phyloP scores from a whole-genome alignment of 2,329 filamentous ascomycete species.

The Parastagonospora nodorum region DNA sequence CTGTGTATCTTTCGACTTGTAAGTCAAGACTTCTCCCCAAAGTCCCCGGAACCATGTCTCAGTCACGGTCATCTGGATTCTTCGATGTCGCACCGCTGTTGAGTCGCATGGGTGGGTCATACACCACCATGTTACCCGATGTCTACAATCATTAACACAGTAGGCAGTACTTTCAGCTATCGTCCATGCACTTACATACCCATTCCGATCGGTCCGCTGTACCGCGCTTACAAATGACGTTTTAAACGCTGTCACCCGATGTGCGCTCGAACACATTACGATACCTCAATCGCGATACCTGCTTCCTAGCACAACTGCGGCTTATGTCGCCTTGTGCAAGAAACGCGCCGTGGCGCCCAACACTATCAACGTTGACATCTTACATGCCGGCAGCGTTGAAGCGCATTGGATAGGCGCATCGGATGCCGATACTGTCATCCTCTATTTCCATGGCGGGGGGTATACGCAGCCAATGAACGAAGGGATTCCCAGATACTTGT shows the following conservation, averaged over 20 bases:
- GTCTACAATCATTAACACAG: not conserved
- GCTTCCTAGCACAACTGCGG: conserved; percentile 14
- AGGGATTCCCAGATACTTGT: conserved; percentile 14
- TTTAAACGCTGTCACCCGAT: conserved; percentile 20
- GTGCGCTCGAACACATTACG: conserved; percentile 18
- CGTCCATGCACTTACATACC: conserved; percentile 20
- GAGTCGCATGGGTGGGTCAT: conserved; percentile 1
- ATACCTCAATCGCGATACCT: conserved; percentile 27
- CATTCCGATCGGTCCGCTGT: conserved; percentile 17
- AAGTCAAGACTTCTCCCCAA: too few species aligned
- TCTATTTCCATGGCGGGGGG: conserved; percentile 31
- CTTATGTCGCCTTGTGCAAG: conserved; percentile 23
- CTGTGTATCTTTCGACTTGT: too few species aligned
- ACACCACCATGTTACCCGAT: not conserved
- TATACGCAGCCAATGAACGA: conserved; percentile 21
- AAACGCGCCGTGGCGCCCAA: conserved; percentile 8
- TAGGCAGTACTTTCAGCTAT: conserved; percentile 14
- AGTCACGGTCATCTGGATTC: not conserved
- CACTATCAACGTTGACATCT: conserved; percentile 8
- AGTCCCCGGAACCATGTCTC: not conserved
- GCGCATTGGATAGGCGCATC: conserved; percentile 31
- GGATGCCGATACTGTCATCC: conserved; percentile 22
- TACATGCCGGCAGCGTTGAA: conserved; percentile 6
- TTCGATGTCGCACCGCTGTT: conserved; percentile 2
- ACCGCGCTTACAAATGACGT: conserved; percentile 19